Evolutionary conservation across 164 flowering plant species (phyloP).

Genomic region (Euptelea pleiosperma): DNA sequence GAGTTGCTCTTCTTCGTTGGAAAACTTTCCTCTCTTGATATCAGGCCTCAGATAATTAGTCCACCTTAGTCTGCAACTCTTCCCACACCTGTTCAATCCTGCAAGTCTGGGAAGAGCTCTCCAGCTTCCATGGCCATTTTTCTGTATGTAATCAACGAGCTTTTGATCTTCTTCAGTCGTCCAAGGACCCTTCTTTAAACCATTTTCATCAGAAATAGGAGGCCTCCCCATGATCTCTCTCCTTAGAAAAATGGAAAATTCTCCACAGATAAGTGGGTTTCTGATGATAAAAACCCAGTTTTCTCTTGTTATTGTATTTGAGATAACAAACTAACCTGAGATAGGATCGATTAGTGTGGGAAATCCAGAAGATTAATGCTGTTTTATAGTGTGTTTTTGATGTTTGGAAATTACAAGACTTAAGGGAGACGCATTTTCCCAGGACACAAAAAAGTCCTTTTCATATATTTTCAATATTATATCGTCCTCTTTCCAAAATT

Average conservation of each 20-base stretch:
- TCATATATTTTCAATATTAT: too few relatives aligned
- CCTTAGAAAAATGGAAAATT: background rate
- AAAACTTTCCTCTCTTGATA: conserved; percentile 59
- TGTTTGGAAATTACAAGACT: too few relatives aligned
- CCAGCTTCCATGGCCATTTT: conserved; percentile 60
- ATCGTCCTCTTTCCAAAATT: too few relatives aligned
- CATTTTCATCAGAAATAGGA: conserved; percentile 32
- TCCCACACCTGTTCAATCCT: conserved; percentile 68
- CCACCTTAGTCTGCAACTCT: conserved; percentile 66
- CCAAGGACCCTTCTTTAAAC: conserved; percentile 67
- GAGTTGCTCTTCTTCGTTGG: conserved; percentile 48
- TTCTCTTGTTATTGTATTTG: too few relatives aligned
- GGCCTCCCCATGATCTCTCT: conserved; percentile 48
- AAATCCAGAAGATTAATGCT: too few relatives aligned
- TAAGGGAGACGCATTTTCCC: too few relatives aligned
- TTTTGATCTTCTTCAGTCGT: conserved; percentile 50
- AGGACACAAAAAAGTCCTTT: too few relatives aligned
- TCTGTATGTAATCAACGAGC: conserved; percentile 39
- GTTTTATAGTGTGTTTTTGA: too few relatives aligned
- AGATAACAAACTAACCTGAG: too few relatives aligned
- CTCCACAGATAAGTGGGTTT: too few relatives aligned
- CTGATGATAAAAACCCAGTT: too few relatives aligned
- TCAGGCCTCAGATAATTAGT: conserved; percentile 55
- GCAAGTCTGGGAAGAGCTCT: conserved; percentile 52
- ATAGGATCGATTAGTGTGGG: too few relatives aligned